A percentile compares a stretch with the other conserved stretches of the same genome.
These are phyloP conservation scores for Suillus decipiens DNA, from an alignment of 768 basidiomycete genomes.

Conservation along the genomic window DNA sequence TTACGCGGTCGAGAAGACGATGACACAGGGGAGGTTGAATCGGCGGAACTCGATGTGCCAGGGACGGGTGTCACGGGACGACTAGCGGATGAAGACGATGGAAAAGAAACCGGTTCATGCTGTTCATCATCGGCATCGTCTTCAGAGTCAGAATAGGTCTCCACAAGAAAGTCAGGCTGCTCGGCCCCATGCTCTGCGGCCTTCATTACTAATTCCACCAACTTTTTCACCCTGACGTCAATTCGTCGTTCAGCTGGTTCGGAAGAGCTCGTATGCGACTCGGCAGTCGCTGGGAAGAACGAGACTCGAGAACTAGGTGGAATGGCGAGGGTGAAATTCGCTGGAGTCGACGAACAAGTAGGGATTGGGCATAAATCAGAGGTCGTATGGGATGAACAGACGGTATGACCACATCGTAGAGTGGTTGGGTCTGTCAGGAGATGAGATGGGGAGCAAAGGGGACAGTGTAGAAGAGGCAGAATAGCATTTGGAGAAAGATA, in stretches of 20 bases:
- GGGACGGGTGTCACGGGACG: constrained; percentile 37
- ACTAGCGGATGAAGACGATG: constrained; percentile 23
- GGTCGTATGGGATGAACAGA: constrained; percentile 63
- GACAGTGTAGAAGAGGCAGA: constrained; percentile 50
- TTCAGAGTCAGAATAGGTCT: constrained; percentile 31
- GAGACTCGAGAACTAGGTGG: constrained; percentile 40
- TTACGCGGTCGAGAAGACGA: constrained; percentile 25
- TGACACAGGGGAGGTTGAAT: constrained; percentile 8
- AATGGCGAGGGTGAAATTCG: constrained; percentile 37
- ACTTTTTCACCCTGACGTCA: constrained; percentile 62
- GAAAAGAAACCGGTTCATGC: constrained; percentile 18
- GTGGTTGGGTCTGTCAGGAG: constrained; percentile 49
- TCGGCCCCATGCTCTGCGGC: constrained; percentile 15
- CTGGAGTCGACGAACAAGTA: constrained; percentile 30
- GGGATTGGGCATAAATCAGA: constrained; percentile 36
- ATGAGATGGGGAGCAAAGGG: constrained; percentile 45
- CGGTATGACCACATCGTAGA: constrained; percentile 81
- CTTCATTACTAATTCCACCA: constrained; percentile 46
- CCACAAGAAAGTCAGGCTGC: constrained; percentile 17
- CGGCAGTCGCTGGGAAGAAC: constrained; percentile 36
- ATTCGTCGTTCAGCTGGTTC: constrained; percentile 15
- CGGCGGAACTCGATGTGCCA: constrained; percentile 2
- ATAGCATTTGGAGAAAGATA: constrained; percentile 18
- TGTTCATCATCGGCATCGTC: constrained; percentile 32
- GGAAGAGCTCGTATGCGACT: constrained; percentile 16